Base-by-base conservation (phyloP, 2,329 filamentous ascomycete species). In the Rhynchosporium agropyri region DNA sequence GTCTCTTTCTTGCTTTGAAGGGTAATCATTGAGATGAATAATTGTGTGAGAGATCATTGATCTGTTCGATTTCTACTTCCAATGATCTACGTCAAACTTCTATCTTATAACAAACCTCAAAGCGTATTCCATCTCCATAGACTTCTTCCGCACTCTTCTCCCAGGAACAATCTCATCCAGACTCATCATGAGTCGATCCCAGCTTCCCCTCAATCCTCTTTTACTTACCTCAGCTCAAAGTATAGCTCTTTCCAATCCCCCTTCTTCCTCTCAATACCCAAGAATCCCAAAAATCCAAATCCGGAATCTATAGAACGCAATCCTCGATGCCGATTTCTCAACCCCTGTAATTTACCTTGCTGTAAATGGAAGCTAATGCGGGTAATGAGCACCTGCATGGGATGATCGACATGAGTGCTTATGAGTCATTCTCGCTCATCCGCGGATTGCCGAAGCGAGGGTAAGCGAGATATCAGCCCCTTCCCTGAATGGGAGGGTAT, bases 371-470 rank as follows among this genome's bases (percentile, higher is more conserved):
- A 31, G 54, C 40, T 31, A 46, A 48, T 49, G 56, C 45, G 58
- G 48, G 55, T 38, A 49, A 28, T 29, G 5, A 4, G 8, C n/a
- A 15, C 20, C 8, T 4, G 6, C 26, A 4, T 36, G 31, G 15
- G 40, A 46, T 20, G 61, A 42, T 56, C 28, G 31, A 6, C n/a
- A 50, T 66, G 62, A 64, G 61, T 46, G 38, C 49, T 40, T 49
- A 63, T 65, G 64, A 65, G 12, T 65, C 64, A 66, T 66, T 59
- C 29, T 60, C 51, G 42, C 56, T 64, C 60, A 64, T 62, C 42
- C 54, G 38, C 40, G 46, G 9, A 12, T 60, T 57, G 40, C 54
- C 54, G 54, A 29, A 38, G 33, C 12, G n/a, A 8, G 13, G 10
- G 38, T 12, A 40, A 55, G 51, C 28, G 31, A 51, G 31, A 51